These are phyloP conservation scores for Botrytis pseudocinerea DNA, from an alignment of 2,329 filamentous ascomycete species.

Conservation along the genomic window DNA sequence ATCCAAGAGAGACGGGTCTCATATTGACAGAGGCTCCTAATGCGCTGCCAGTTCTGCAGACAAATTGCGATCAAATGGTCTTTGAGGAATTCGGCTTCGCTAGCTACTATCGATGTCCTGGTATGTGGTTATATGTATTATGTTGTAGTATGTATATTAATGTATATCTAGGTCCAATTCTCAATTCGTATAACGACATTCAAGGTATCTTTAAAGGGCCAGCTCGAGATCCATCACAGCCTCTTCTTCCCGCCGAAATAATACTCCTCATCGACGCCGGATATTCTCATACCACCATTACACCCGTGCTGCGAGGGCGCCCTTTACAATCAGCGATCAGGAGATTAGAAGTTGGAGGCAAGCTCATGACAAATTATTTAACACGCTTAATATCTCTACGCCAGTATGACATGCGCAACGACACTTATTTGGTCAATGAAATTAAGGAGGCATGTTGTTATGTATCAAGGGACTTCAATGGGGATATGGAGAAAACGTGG, in stretches of 20 bases:
- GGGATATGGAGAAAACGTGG: conserved; percentile 81
- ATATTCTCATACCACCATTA: conserved; percentile 90
- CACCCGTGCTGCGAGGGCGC: conserved; percentile 78
- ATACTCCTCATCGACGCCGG: conserved; percentile 88
- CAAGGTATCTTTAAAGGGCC: conserved; percentile 67
- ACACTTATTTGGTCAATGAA: conserved; percentile 90
- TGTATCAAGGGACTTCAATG: conserved; percentile 72
- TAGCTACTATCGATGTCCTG: conserved; percentile 76
- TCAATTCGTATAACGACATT: conserved; percentile 82
- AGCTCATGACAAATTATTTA: conserved; percentile 88
- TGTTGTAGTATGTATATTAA: conserved; percentile 20
- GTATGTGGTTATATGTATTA: conserved; percentile 44
- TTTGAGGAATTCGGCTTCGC: conserved; percentile 97
- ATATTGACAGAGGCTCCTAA: conserved; percentile 86
- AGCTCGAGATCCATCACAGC: conserved; percentile 46
- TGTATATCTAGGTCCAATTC: conserved; percentile 57
- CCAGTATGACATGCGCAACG: conserved; percentile 94
- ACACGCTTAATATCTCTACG: conserved; percentile 86
- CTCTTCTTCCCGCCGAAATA: conserved; percentile 67
- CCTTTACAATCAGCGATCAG: conserved; percentile 80
- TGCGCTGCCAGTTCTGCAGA: conserved; percentile 75
- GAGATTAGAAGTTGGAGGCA: conserved; percentile 87
- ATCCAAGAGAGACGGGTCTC: conserved; percentile 79
- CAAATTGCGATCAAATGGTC: conserved; percentile 91
- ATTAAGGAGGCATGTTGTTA: conserved; percentile 92